phyloP scores from a whole-genome alignment of 345 rosid genomes.

The Eutrema yunnanense region DNA sequence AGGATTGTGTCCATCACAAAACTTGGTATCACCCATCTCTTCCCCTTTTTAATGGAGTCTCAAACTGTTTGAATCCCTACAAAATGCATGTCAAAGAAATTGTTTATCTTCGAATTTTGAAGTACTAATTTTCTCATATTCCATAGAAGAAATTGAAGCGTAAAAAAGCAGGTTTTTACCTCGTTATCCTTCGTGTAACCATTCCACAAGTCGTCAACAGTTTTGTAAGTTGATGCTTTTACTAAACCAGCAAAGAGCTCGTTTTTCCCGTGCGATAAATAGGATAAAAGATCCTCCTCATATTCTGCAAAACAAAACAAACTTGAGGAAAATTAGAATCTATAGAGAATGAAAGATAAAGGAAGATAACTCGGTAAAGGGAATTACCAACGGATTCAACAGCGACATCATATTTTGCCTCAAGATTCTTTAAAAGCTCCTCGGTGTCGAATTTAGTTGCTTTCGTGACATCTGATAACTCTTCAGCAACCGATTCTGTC shows the following conservation, averaged over 20 bases:
- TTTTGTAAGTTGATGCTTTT: constrained; percentile 37
- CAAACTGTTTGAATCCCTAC: neutral
- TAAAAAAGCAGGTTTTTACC: constrained; percentile 27
- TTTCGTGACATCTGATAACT: constrained; percentile 5
- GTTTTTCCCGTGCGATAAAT: constrained; percentile 49
- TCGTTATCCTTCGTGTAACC: constrained; percentile 38
- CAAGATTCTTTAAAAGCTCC: constrained; percentile 52
- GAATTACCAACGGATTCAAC: neutral
- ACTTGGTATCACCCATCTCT: constrained; percentile 29
- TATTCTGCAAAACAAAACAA: constrained; percentile 25
- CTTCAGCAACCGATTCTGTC: constrained; percentile 9
- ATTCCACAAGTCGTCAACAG: constrained; percentile 50
- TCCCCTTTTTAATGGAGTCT: constrained; percentile 22
- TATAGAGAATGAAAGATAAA: no score
- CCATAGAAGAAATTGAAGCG: neutral
- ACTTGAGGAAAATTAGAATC: neutral
- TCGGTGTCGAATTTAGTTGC: constrained; percentile 29
- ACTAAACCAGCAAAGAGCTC: constrained; percentile 56
- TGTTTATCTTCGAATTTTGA: neutral
- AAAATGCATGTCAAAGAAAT: neutral
- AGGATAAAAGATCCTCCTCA: constrained; percentile 44
- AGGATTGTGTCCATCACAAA: constrained; percentile 13
- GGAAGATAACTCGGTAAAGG: neutral
- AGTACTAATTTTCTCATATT: neutral
- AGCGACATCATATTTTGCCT: constrained; percentile 29